These are phyloP conservation scores for Leishmania lainsoni DNA, from an alignment of 208 protist genomes.

Conservation along the genomic window DNA sequence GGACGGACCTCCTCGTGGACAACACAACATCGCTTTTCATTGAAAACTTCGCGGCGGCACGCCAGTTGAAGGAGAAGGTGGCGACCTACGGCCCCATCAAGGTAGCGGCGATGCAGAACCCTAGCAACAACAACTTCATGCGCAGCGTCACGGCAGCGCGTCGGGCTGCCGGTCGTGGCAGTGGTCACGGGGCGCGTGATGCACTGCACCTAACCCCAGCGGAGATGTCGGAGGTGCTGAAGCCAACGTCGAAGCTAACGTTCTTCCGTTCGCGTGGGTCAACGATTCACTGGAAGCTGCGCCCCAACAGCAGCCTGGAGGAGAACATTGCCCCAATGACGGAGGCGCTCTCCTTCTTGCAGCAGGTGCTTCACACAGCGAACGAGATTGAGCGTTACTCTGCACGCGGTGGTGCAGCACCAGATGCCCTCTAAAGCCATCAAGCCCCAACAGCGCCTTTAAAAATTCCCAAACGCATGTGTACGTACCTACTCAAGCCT, in stretches of 20 bases:
- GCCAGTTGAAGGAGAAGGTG: slow-evolving; percentile 66
- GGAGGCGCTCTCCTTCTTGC: slow-evolving; percentile 77
- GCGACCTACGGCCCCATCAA: slow-evolving; percentile 46
- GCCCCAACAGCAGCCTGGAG: slow-evolving; percentile 54
- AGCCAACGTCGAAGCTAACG: slow-evolving; percentile 73
- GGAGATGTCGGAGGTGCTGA: slow-evolving; percentile 50
- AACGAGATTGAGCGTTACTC: slow-evolving; percentile 84
- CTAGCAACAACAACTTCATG: slow-evolving; percentile 65
- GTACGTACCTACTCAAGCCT: not conserved
- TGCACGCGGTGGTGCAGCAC: slow-evolving; percentile 63
- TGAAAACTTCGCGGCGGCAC: slow-evolving; percentile 88
- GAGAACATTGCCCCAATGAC: slow-evolving; percentile 81
- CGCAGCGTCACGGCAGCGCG: slow-evolving; percentile 24
- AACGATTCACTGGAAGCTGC: slow-evolving; percentile 84
- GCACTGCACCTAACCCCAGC: slow-evolving; percentile 25
- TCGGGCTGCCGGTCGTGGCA: slow-evolving; percentile 17
- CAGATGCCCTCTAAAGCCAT: slow-evolving; percentile 54
- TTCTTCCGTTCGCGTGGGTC: slow-evolving; percentile 78
- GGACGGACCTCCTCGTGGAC: slow-evolving; percentile 78
- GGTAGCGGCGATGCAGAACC: slow-evolving; percentile 57
- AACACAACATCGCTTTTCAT: slow-evolving; percentile 85
- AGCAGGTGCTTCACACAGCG: slow-evolving; percentile 79
- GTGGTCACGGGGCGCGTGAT: slow-evolving; percentile 23
- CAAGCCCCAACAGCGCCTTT: not conserved
- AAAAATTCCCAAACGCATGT: not conserved